Evolutionary conservation across 495 filamentous ascomycete species (phyloP), one percentile per base, ranked within the genome.

Genomic region (Podospora fimiseda): DNA sequence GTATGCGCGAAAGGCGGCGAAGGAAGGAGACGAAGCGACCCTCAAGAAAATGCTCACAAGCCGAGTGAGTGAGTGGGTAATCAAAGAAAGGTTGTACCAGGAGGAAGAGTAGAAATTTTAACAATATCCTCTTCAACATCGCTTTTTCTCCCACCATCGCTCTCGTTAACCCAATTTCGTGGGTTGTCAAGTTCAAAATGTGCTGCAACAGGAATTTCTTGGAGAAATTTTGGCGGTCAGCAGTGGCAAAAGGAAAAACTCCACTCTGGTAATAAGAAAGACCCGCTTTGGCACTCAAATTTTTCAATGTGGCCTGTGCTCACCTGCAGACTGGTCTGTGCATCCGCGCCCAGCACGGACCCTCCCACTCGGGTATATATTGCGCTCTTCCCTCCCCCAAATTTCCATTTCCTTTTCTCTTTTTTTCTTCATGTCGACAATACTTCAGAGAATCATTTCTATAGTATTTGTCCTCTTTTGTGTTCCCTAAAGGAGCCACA

Each of bases 401-500:
- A 49, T 61, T 64, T 27, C 54, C 38, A 58, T 63, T 65, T 27
- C 22, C 61, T 65, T 66, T 57, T 42, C 61, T 51, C 52, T 62
- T 70, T 70, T 68, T 64, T 71, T 69, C 61, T 56, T 70, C 60
- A 71, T 70, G 79, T 78, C 80, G 80, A 84, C 80, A 82, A 80
- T 84, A 82, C 79, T 79, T 82, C 68, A 70, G 83, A 88, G 84
- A 87, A 89, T 89, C 86, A 87, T 85, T 88, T 89, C 80, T 88
- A 88, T 85, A 89, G 85, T 87, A 83, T 74, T 86, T 78, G 83
- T 86, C 81, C 78, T 70, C 76, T 78, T 81, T 81, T 87, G 80
- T 82, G 78, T 83, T 86, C 75, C 84, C 80, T 80, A 87, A 80
- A 84, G 70, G 70, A 80, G 77, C 75, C 70, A 79, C 75, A 79